Percentiles rank a stretch among this genome's conserved stretches.
Conservation (phyloP, 169 alveolate genomes). For the Toxoplasma gondii region DNA sequence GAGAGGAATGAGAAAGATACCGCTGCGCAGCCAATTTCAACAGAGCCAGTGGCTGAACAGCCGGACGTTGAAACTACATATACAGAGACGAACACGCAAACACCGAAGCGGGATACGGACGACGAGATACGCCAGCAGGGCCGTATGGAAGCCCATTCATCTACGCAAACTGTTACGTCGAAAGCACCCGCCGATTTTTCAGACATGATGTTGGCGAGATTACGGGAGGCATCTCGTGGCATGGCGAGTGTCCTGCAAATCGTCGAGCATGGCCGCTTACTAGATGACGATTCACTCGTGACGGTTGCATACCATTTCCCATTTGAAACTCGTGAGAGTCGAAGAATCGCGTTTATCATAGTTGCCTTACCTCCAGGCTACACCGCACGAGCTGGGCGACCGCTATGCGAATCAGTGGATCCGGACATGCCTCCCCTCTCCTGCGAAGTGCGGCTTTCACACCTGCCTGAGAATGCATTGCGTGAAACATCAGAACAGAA, state of each 20-base stretch:
- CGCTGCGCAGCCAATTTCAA: too few species aligned
- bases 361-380: constrained; percentile 67
- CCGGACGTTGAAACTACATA: too few species aligned
- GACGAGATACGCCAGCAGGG: too few species aligned
- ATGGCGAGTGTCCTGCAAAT: constrained; percentile 54
- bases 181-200: constrained; percentile 17
- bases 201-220: neutral
- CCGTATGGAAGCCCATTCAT: too few species aligned
- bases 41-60: too few species aligned
- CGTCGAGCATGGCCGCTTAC: constrained; percentile 37
- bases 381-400: constrained; percentile 31
- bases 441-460: constrained; percentile 43
- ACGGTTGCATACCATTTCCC: constrained; percentile 58
- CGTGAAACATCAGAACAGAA: neutral
- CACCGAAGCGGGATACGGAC: too few species aligned
- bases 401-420: constrained; percentile 48
- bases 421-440: constrained; percentile 48
- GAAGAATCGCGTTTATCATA: constrained; percentile 57
- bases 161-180: too few species aligned
- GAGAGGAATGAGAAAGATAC: too few species aligned
- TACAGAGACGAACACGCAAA: too few species aligned
- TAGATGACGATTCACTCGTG: constrained; percentile 42
- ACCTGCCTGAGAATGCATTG: neutral
- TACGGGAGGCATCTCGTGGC: neutral
- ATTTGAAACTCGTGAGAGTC: constrained; percentile 52